Percentiles rank a stretch among this genome's conserved stretches.
These are phyloP conservation scores for Penicillium aurantiogriseum DNA, from an alignment of 2,329 filamentous ascomycete species.

Conservation along the genomic window DNA sequence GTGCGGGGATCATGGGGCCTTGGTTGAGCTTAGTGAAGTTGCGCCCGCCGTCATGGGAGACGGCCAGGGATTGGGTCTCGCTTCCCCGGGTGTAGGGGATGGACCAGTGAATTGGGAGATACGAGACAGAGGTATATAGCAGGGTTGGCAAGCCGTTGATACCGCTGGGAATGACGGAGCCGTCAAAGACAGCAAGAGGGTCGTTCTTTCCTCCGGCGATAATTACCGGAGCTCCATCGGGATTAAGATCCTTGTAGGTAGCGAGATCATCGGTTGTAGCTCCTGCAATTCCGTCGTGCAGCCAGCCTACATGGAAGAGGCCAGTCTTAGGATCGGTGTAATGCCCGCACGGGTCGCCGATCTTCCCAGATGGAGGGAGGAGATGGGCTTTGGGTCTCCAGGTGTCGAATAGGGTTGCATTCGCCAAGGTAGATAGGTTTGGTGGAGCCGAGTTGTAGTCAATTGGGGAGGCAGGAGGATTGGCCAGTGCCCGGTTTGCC, in stretches of 20 bases:
- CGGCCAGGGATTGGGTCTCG: constrained; percentile 48
- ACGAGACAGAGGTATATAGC: constrained; percentile 50
- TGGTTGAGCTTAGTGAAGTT: constrained; percentile 49
- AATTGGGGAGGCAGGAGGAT: neutral
- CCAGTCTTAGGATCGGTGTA: constrained; percentile 21
- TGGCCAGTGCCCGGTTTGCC: neutral
- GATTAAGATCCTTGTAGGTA: constrained; percentile 17
- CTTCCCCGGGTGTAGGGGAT: constrained; percentile 46
- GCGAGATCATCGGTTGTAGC: constrained; percentile 18
- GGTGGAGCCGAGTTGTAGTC: constrained; percentile 15
- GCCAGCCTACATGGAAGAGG: constrained; percentile 21
- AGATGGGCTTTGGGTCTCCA: constrained; percentile 21
- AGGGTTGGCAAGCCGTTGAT: constrained; percentile 46
- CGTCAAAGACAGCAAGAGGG: constrained; percentile 20
- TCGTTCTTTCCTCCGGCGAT: constrained; percentile 19
- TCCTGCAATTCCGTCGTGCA: constrained; percentile 18
- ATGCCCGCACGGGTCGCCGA: constrained; percentile 20
- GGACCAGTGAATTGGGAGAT: constrained; percentile 48
- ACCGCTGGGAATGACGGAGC: constrained; percentile 19
- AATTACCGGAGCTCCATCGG: constrained; percentile 11
- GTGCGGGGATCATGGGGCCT: constrained; percentile 45
- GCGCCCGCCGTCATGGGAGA: constrained; percentile 47
- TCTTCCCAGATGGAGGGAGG: constrained; percentile 17
- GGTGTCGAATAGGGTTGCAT: constrained; percentile 16
- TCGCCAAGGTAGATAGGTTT: constrained; percentile 17